Base-by-base conservation (phyloP, 2,329 filamentous ascomycete species). In the Aspergillus jensenii region DNA sequence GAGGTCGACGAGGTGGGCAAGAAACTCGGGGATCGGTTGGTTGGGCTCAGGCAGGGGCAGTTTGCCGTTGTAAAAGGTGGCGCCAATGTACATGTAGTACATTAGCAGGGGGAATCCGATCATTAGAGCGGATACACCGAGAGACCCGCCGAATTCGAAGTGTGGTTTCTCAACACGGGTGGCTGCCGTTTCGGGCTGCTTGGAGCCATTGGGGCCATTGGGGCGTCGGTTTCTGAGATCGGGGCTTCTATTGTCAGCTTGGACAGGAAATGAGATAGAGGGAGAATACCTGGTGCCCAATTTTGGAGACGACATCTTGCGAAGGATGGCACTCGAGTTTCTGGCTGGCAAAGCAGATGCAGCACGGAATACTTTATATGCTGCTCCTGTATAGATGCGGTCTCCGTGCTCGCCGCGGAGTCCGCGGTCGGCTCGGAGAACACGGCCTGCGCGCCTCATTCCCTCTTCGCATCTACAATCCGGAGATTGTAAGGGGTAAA, bases 51-150 rank as follows among this genome's bases (percentile, higher is more conserved):
- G 90, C 23, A 81, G 76, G 8, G 95, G 95, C 23, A 95, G 80
- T 61, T 89, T 86, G 62, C 93, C 93, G 69, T 91, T 81, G 78
- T 97, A 98, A 78, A 93, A 96, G 31, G 88, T 92, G 12, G 93
- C 90, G 40, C 95, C 95, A 72, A 96, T 87, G 90, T 92, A 98
- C 93, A 98, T 96, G 79, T 97, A 98, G 84, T 90, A 97, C 93
- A 98, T 98, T 65, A 98, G 82, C 25, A 87, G 59, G 12, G 95
- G 95, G 76, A 98, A 99, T 45, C 89, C 86, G 62, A 90, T 81
- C 91, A 98, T 98, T 82, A 97, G 89, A 62, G 84, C 80, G 8
- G 82, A 77, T 45, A 91, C 88, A 49, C 93, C 93, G 4, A 84
- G 72, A 3, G 90, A 86, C 53, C 95, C 95, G 59, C 93, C 93